Conservation (phyloP, 2,329 filamentous ascomycete species). For the Colletotrichum orchidophilum region DNA sequence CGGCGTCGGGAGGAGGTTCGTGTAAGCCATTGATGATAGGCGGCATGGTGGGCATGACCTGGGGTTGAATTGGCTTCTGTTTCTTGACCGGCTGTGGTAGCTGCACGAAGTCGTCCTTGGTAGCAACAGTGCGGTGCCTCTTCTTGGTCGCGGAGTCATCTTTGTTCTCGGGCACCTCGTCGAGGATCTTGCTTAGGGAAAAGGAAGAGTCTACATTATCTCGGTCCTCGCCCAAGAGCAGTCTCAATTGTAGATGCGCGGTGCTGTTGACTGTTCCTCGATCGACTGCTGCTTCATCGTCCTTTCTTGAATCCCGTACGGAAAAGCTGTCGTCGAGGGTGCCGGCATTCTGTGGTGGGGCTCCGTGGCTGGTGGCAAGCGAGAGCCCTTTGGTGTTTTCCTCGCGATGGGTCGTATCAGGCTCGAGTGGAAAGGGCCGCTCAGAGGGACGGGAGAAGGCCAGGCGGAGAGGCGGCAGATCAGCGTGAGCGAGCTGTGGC, state of each 20-base stretch:
- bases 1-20: constrained; percentile 68
- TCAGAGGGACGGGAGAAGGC: constrained; percentile 54
- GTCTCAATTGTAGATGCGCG: constrained; percentile 45
- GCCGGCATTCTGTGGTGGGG: constrained; percentile 15
- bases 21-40: constrained; percentile 73
- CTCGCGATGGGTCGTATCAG: constrained; percentile 53
- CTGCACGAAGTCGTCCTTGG: constrained; percentile 71
- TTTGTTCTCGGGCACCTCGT: constrained; percentile 51
- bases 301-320: constrained; percentile 23
- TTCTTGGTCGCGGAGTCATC: constrained; percentile 65
- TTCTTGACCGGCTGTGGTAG: constrained; percentile 73
- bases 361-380: constrained; percentile 33
- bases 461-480: constrained; percentile 62
- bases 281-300: constrained; percentile 15
- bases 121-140: constrained; percentile 56
- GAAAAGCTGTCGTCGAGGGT: constrained; percentile 24
- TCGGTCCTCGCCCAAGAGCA: constrained; percentile 50
- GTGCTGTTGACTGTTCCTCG: constrained; percentile 10
- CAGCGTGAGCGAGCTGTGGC: constrained; percentile 58
- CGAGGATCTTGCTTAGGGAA: constrained; percentile 56
- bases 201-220: constrained; percentile 51
- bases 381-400: constrained; percentile 43
- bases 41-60: constrained; percentile 58
- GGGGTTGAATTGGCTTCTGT: constrained; percentile 66
- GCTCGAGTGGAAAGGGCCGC: constrained; percentile 62